A percentile compares a stretch with the other conserved stretches of the same genome.
Evolutionary conservation across 2,329 filamentous ascomycete species (phyloP).

Genomic region (Westerdykella aurantiaca): DNA sequence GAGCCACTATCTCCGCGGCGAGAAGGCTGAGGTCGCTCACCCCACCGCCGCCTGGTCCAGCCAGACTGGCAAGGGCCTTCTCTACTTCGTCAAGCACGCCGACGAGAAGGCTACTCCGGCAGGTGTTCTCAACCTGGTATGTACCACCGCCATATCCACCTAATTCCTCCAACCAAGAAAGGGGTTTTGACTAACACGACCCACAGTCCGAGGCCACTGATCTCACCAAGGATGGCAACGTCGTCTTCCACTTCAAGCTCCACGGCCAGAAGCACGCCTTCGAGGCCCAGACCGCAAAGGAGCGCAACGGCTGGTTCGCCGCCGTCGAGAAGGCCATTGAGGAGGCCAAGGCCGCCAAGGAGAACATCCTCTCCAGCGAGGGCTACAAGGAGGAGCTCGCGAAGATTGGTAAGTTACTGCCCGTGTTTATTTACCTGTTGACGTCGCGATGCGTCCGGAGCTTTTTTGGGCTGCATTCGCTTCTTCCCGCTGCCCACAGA

Average conservation of each 20-base stretch:
- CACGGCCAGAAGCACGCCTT: conserved; percentile 90
- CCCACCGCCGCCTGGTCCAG: conserved; percentile 81
- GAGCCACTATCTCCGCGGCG: conserved; percentile 71
- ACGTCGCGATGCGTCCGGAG: conserved; percentile 17
- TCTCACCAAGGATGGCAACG: conserved; percentile 65
- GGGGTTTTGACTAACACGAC: conserved; percentile 28
- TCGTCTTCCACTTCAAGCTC: conserved; percentile 81
- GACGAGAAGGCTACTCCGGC: conserved; percentile 75
- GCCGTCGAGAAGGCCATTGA: conserved; percentile 75
- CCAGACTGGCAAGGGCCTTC: conserved; percentile 89
- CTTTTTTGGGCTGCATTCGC: conserved; percentile 22
- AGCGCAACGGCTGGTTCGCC: conserved; percentile 89
- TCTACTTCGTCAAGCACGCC: conserved; percentile 82
- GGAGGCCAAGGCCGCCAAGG: conserved; percentile 76
- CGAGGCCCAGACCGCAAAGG: conserved; percentile 67
- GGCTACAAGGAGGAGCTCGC: conserved; percentile 82
- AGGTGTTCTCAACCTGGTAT: conserved; percentile 79
- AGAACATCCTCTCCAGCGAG: conserved; percentile 69
- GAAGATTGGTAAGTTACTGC: conserved; percentile 53
- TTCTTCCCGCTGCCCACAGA: conserved; percentile 23
- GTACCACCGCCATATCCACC: conserved; percentile 26
- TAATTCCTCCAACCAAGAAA: neutral
- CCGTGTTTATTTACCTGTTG: conserved; percentile 4
- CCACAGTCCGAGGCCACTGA: conserved; percentile 60
- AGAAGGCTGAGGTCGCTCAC: conserved; percentile 77